Conservation (phyloP, 306 rosid genomes). For the Ormosia semicastrata region DNA sequence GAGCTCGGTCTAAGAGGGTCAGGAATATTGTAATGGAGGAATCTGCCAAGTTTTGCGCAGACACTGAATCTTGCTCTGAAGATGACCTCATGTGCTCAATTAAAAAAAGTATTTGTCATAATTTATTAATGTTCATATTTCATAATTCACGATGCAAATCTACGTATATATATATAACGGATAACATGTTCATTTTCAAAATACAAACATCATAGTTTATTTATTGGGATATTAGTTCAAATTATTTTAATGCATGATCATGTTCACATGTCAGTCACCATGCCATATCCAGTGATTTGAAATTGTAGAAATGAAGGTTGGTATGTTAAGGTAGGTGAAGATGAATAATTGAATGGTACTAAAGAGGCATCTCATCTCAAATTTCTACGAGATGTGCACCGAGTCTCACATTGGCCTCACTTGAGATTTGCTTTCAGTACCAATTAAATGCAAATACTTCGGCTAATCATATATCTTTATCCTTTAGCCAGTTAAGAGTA, state of each 20-base stretch:
- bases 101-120: not conserved
- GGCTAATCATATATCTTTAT: not conserved
- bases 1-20: slow-evolving; percentile 43
- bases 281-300: slow-evolving; percentile 33
- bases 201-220: slow-evolving; percentile 4
- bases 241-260: not conserved
- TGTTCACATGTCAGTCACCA: slow-evolving; percentile 30
- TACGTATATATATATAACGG: slow-evolving; percentile 1
- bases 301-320: slow-evolving; percentile 2
- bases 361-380: not conserved
- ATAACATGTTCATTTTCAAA: slow-evolving; percentile 3
- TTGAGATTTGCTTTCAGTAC: not conserved
- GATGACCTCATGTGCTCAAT: slow-evolving; percentile 41
- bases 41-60: slow-evolving; percentile 65
- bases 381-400: not conserved
- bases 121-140: slow-evolving; percentile 3
- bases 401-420: not conserved
- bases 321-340: slow-evolving; percentile 13
- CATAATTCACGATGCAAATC: slow-evolving; percentile 23
- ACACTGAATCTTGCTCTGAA: slow-evolving; percentile 45
- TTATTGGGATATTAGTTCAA: not conserved
- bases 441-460: not conserved
- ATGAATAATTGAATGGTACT: not conserved
- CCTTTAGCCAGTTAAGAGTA: too few relatives aligned
- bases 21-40: slow-evolving; percentile 67